Percentiles rank a stretch among this genome's conserved stretches.
Evolutionary conservation across 352 stramenopile species (phyloP).

Genomic region (Globisporangium splendens): DNA sequence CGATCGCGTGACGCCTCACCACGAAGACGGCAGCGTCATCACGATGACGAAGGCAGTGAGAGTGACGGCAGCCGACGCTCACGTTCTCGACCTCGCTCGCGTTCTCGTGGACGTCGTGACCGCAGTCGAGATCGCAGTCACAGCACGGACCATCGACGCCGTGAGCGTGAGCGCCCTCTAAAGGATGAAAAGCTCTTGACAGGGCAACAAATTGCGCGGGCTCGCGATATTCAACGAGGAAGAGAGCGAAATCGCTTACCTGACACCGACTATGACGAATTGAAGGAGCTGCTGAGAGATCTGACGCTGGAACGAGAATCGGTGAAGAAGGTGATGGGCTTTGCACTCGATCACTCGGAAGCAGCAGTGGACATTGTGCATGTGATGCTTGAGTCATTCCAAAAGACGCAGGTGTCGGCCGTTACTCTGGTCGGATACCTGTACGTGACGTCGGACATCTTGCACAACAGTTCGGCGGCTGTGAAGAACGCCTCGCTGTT

Average conservation of each 20-base stretch:
- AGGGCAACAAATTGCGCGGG: slow-evolving; percentile 68
- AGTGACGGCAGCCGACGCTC: slow-evolving; percentile 7
- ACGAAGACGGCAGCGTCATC: slow-evolving; percentile 12
- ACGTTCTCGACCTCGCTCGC: slow-evolving; percentile 4
- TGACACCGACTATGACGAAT: slow-evolving; percentile 48
- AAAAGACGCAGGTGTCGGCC: slow-evolving; percentile 27
- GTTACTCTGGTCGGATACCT: slow-evolving; percentile 60
- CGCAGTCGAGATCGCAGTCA: slow-evolving; percentile 3
- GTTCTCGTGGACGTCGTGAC: slow-evolving; percentile 5
- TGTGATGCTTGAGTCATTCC: slow-evolving; percentile 44
- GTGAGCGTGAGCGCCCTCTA: not conserved
- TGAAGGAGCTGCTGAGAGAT: slow-evolving; percentile 34
- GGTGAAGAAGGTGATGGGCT: slow-evolving; percentile 73
- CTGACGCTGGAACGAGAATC: slow-evolving; percentile 67
- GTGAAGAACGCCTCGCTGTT: slow-evolving; percentile 90
- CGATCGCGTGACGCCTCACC: slow-evolving; percentile 14
- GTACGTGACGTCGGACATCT: slow-evolving; percentile 85
- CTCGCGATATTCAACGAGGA: slow-evolving; percentile 58
- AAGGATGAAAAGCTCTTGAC: slow-evolving; percentile 36
- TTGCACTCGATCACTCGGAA: slow-evolving; percentile 77
- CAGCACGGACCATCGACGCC: not conserved
- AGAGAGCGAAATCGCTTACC: slow-evolving; percentile 49
- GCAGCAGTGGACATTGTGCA: slow-evolving; percentile 65
- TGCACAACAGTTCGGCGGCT: slow-evolving; percentile 87
- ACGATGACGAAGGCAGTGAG: slow-evolving; percentile 9